phyloP scores from a whole-genome alignment of 345 rosid genomes.

The Durio zibethinus region DNA sequence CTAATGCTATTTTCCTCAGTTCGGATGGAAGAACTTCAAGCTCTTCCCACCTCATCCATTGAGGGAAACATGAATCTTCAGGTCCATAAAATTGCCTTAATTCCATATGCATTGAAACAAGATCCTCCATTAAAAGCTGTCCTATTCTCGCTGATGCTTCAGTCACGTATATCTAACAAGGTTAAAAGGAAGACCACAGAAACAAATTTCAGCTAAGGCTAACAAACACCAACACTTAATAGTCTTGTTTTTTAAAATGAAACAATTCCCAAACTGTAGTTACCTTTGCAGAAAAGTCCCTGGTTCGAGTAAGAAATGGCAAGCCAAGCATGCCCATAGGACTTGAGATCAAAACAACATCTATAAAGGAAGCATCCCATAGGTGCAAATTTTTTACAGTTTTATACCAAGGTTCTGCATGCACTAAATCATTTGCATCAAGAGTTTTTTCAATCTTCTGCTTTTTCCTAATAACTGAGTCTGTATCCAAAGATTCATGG shows the following conservation, averaged over 20 bases:
- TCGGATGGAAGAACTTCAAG: slow-evolving; percentile 49
- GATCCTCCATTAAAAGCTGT: slow-evolving; percentile 86
- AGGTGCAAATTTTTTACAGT: slow-evolving; percentile 63
- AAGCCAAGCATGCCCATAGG: slow-evolving; percentile 83
- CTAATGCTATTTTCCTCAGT: slow-evolving; percentile 51
- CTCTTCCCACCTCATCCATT: slow-evolving; percentile 71
- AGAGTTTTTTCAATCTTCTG: slow-evolving; percentile 38
- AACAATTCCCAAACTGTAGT: neutral
- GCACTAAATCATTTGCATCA: slow-evolving; percentile 42
- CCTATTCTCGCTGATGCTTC: slow-evolving; percentile 75
- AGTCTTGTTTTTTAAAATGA: neutral
- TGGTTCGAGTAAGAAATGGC: slow-evolving; percentile 60
- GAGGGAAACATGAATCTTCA: slow-evolving; percentile 42
- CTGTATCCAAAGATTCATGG: slow-evolving; percentile 20
- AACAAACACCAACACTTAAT: neutral
- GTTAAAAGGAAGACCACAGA: slow-evolving; percentile 22
- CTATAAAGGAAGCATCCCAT: slow-evolving; percentile 77
- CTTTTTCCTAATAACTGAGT: slow-evolving; percentile 36
- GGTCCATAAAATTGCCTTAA: slow-evolving; percentile 56
- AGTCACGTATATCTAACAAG: slow-evolving; percentile 60
- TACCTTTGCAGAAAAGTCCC: slow-evolving; percentile 81
- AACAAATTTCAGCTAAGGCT: neutral
- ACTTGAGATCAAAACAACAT: slow-evolving; percentile 69
- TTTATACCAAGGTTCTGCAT: slow-evolving; percentile 81
- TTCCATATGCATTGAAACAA: slow-evolving; percentile 71